Evolutionary conservation across 2,329 filamentous ascomycete genomes (phyloP).

Genomic region (Hypoxylon sp.): DNA sequence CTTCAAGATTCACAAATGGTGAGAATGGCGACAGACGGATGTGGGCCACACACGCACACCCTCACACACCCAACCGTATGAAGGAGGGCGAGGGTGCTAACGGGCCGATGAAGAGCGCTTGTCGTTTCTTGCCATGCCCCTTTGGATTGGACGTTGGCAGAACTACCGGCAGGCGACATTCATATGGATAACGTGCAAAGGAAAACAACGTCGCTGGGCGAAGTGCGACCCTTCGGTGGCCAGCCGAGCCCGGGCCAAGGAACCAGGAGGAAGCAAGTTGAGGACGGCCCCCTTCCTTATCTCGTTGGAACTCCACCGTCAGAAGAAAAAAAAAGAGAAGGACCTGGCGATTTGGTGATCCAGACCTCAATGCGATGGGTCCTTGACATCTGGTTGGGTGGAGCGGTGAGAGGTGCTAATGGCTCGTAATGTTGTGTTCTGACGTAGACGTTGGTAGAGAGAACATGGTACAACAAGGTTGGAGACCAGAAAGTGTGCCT

Average conservation of each 20-base stretch:
- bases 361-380: slow-evolving; percentile 40
- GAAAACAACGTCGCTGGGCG: slow-evolving; percentile 32
- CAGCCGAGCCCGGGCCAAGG: slow-evolving; percentile 31
- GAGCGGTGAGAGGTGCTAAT: slow-evolving; percentile 39
- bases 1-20: slow-evolving; percentile 30
- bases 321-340: slow-evolving; percentile 28
- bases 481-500: background rate
- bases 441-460: slow-evolving; percentile 33
- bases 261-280: slow-evolving; percentile 2
- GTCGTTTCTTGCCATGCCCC: slow-evolving; percentile 22
- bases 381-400: slow-evolving; percentile 37
- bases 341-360: slow-evolving; percentile 38
- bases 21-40: slow-evolving; percentile 33
- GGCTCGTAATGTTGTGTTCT: slow-evolving; percentile 40
- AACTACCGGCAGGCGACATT: slow-evolving; percentile 41
- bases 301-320: slow-evolving; percentile 37
- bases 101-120: slow-evolving; percentile 40
- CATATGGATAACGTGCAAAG: slow-evolving; percentile 43
- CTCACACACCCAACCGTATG: slow-evolving; percentile 6
- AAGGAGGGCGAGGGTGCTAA: slow-evolving; percentile 29
- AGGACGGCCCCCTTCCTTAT: slow-evolving; percentile 33
- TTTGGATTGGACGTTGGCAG: slow-evolving; percentile 35
- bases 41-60: slow-evolving; percentile 33
- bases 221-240: slow-evolving; percentile 37
- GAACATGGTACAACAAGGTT: background rate